These are phyloP conservation scores for Ophiocordyceps robertsii DNA, from an alignment of 2,329 filamentous ascomycete species.

Conservation along the genomic window DNA sequence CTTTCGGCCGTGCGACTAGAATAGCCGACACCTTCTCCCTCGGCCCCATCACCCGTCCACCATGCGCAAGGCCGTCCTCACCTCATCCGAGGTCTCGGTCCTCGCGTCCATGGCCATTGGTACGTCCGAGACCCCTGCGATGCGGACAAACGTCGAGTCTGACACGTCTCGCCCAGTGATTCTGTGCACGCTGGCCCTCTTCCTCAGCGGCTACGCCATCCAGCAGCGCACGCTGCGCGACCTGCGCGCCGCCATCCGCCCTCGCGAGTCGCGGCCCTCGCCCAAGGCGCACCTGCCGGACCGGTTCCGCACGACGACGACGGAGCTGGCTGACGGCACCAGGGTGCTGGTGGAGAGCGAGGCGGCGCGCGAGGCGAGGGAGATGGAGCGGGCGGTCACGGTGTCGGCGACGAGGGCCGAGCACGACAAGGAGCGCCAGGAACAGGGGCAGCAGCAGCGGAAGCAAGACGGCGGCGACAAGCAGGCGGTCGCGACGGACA, in stretches of 20 bases:
- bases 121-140: slow-evolving; percentile 18
- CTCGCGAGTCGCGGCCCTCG: slow-evolving; percentile 27
- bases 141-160: slow-evolving; percentile 1
- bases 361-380: slow-evolving; percentile 14
- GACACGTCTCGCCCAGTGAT: slow-evolving; percentile 36
- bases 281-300: slow-evolving; percentile 38
- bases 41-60: background rate
- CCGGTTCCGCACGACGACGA: slow-evolving; percentile 30
- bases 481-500: slow-evolving; percentile 6
- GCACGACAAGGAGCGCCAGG: background rate
- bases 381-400: slow-evolving; percentile 15
- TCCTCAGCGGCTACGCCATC: slow-evolving; percentile 74
- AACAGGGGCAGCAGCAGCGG: slow-evolving; percentile 6
- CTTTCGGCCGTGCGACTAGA: too few relatives aligned
- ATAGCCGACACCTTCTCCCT: too few relatives aligned
- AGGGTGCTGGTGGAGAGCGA: slow-evolving; percentile 25
- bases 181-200: slow-evolving; percentile 68
- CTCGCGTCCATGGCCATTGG: slow-evolving; percentile 49
- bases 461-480: slow-evolving; percentile 4
- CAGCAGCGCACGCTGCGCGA: slow-evolving; percentile 76
- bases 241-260: slow-evolving; percentile 59
- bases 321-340: slow-evolving; percentile 32
- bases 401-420: slow-evolving; percentile 7
- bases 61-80: slow-evolving; percentile 42
- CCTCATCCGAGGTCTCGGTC: slow-evolving; percentile 57